Evolutionary conservation across 192 early-diverging fungal genomes (phyloP).

Genomic region (Glomus cerebriforme): DNA sequence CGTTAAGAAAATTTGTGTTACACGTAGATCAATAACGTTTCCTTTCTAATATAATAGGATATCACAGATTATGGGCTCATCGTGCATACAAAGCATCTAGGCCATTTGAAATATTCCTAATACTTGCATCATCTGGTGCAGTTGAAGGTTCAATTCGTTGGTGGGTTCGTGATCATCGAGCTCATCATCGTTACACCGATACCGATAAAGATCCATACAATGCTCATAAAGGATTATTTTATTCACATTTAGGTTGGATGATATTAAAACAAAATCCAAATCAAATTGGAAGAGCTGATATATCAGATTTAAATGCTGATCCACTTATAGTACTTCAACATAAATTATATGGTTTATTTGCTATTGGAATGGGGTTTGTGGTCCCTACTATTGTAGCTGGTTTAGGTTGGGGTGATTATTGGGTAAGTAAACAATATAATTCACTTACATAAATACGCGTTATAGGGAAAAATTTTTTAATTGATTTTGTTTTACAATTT

Average conservation of each 20-base stretch:
- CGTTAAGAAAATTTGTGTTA: neutral
- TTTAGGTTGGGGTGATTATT: slow-evolving; percentile 78
- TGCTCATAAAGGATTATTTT: slow-evolving; percentile 78
- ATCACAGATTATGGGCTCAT: slow-evolving; percentile 86
- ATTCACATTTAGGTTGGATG: slow-evolving; percentile 89
- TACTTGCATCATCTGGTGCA: slow-evolving; percentile 68
- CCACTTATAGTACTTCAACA: slow-evolving; percentile 76
- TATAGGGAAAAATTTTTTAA: neutral
- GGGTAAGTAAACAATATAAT: slow-evolving; percentile 15
- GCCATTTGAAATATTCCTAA: slow-evolving; percentile 63
- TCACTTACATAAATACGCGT: neutral
- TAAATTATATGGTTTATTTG: slow-evolving; percentile 73
- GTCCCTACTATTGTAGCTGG: slow-evolving; percentile 88
- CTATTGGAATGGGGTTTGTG: slow-evolving; percentile 71
- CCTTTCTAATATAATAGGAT: slow-evolving; percentile 49
- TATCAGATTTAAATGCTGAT: slow-evolving; percentile 76
- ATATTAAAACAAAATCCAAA: slow-evolving; percentile 72
- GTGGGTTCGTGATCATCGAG: slow-evolving; percentile 86
- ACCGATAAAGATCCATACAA: slow-evolving; percentile 82
- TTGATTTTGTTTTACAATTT: slow-evolving; percentile 19
- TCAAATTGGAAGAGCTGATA: slow-evolving; percentile 77
- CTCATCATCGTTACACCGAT: slow-evolving; percentile 89
- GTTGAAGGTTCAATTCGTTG: slow-evolving; percentile 84
- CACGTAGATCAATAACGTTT: neutral
- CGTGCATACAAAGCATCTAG: slow-evolving; percentile 69